Base-by-base conservation (phyloP, 805 yeast genomes). In the Ogataea pini region DNA sequence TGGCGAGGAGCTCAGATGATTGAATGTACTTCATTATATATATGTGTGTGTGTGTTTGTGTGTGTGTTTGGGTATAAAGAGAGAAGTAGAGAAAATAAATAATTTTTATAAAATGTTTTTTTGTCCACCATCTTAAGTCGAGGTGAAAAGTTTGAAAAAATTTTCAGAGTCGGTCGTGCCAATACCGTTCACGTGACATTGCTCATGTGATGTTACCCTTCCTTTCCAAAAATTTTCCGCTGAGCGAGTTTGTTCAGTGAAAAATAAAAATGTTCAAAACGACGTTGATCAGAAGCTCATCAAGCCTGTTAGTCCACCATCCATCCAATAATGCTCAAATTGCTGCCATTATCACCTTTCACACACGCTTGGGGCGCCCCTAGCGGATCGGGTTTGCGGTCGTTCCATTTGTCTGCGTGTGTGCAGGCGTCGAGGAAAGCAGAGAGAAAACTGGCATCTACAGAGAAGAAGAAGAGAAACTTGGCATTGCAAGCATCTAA, bases 11-110 rank as follows among this genome's bases (percentile, higher is more conserved):
- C 71, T 80, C 83, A 64, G 76, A 78, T 55, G 85, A 77, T 67
- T 78, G 82, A 58, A 80, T 66, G 82, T 77, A 80, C 76, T 78
- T 80, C 85, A 80, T 80, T 65, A 46, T 47, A 20, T 14, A 10
- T 22, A 31, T 14, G 12, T 27, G 9, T 8, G 10, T 39, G 13
- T 17, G 12, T 34, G 37, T 34, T 8, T 7, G 22, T 17, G 20
- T 32, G 32, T 24, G 14, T 37, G 13, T n/a, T n/a, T n/a, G 20
- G n/a, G n/a, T n/a, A n/a, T n/a, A n/a, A 22, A 10, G 34, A 8
- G 10, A 12, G 25, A 13, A 39, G 24, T 25, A 27, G 33, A 27
- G 31, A 29, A 39, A 12, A 18, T 10, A 19, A 34, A 34, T 14
- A 32, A n/a, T n/a, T n/a, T n/a, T n/a, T n/a, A n/a, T n/a, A n/a